Evolutionary conservation across 441 rosid genomes (phyloP), one percentile per base, ranked within the genome.

Genomic region (Kokia cookei): DNA sequence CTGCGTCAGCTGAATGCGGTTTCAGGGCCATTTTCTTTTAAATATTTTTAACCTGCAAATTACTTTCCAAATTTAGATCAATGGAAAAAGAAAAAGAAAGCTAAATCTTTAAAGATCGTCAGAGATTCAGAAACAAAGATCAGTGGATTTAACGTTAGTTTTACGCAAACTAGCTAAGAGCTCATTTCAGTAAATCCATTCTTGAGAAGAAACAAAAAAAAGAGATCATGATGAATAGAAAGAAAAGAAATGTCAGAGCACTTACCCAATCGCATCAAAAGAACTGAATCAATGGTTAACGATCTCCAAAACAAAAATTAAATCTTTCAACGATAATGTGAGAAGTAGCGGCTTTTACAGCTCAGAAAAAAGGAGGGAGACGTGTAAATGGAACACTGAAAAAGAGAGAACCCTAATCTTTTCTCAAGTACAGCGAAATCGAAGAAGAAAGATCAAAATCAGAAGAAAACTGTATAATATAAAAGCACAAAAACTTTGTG

Each of bases 1-100:
- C 90, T 55, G 88, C 84, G 75, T 93, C 99, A 65, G 80, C 84
- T 51, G 91, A 84, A 84, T 61, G 91, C 17, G 85, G 59, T 82
- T 92, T 93, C 76, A 85, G 48, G 2, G 97, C 98, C 99, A 96
- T 90, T 45, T 51, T 64, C 22, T 64, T 42, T 65, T 7, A 26
- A 24, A 1, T 45, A 65, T 12, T 5, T 32, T 32, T 1, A 45
- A 45, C 55, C 70, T 65, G 70, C 55, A 50, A 32, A 37, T 27
- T 54, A 61, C 4, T 45, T 26, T 15, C 45, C 24, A 19, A 35
- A 2, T 7, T 51, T 7, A 53, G 29, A n/a, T 37, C 54, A 65
- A 45, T 42, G 13, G 5, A 24, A 24, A 57, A 29, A 3, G 35
- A 24, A 27, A 19, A 14, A 29, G 47, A 2, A 65, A 4, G 54